Conservation (phyloP, 2,329 filamentous ascomycete genomes). For the Apiospora kogelbergensis region DNA sequence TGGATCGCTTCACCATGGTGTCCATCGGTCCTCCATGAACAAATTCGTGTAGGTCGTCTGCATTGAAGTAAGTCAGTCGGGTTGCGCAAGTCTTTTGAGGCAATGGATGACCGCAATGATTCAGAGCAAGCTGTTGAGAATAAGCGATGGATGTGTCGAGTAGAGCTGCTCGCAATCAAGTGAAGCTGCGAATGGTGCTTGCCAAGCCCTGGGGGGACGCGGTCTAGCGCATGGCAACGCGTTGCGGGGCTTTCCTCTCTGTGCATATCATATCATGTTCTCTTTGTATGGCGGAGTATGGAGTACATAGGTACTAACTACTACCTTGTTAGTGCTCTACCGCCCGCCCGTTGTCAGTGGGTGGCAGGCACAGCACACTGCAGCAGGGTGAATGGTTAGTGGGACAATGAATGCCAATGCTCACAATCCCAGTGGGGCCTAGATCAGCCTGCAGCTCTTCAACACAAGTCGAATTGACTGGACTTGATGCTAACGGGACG, state of each 20-base stretch:
- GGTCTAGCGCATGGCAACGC: neutral
- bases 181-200: neutral
- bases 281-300: no score
- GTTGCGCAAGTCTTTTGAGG: neutral
- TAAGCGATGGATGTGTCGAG: neutral
- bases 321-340: no score
- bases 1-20: slow-evolving; percentile 3
- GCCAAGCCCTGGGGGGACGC: neutral
- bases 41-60: neutral
- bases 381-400: no score
- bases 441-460: neutral
- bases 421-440: neutral
- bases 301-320: no score
- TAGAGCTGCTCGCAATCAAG: neutral
- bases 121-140: neutral
- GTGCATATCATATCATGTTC: no score
- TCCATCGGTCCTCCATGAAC: neutral
- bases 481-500: neutral
- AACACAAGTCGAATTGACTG: neutral
- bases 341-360: neutral
- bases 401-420: neutral
- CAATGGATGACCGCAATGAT: neutral
- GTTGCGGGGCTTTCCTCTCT: neutral
- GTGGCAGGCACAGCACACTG: no score
- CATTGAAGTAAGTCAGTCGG: neutral